Evolutionary conservation across 768 basidiomycete genomes (phyloP), one percentile per base, ranked within the genome.

Genomic region (Mycena haematopus): DNA sequence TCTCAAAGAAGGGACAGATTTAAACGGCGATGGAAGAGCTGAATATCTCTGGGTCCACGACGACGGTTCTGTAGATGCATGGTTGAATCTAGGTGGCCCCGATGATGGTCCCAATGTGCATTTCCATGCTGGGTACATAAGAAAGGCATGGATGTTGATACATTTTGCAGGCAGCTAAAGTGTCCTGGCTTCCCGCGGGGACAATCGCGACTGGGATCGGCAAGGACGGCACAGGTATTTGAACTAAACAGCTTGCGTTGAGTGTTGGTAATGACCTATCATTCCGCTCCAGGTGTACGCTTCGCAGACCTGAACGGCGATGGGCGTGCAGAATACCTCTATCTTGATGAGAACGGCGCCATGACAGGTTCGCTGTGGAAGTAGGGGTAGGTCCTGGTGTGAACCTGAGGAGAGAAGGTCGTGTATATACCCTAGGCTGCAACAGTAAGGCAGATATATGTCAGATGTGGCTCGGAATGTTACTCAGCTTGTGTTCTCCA

Each of bases 41-140:
- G 58, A 60, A 36, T 60, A 60, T 36, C 58, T 60, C 31, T 60
- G 6, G 4, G 58, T 59, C 8, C 50, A 59, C 29, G 50, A 59
- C 15, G 58, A 59, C 31, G 58, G 57, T 15, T 59, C 58, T 19
- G 58, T 59, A 10, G 40, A 59, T 44, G 58, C 50, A 6, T 59
- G 58, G 58, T 52, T 52, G 31, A 59, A 59, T 31, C 40, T 52
- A 2, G 50, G 50, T 14, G 40, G 47, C 10, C 56, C 58, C 6
- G 58, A 59, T 13, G 31, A 59, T 52, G 58, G 58, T 17, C 58
- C 58, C 3, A 22, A 60, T 46, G 58, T 60, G 33, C 1, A 51
- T 44, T 14, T 42, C 8, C n/a, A 19, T 6, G 6, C 6, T 15
- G 40, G n/a, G 17, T 38, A n/a, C n/a, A n/a, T n/a, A n/a, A n/a